phyloP scores from a whole-genome alignment of 1,284 basidiomycete genomes.

The Termitomyces sp. region DNA sequence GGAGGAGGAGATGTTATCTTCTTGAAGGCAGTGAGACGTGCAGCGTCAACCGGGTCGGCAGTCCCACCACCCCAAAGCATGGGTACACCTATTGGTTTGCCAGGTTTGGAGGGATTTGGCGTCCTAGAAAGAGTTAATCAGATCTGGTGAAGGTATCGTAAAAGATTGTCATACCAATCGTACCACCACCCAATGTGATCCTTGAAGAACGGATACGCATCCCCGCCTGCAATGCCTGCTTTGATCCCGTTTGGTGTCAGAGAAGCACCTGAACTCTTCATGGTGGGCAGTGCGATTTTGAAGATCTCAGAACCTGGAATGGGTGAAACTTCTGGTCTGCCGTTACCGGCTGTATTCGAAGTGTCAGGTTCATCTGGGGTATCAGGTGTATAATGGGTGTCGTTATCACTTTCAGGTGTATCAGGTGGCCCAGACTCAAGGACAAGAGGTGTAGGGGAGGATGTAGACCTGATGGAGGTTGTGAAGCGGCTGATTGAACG shows the following conservation, averaged over 20 bases:
- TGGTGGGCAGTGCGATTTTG: not conserved
- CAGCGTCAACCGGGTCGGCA: conserved; percentile 32
- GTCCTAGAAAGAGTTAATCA: conserved; percentile 23
- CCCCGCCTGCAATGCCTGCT: conserved; percentile 39
- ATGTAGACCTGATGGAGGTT: conserved; percentile 1
- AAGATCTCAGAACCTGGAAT: not conserved
- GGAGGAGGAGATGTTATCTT: conserved; percentile 27
- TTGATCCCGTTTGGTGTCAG: conserved; percentile 37
- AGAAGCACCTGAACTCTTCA: conserved; percentile 6
- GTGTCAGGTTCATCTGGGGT: not conserved
- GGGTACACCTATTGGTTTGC: conserved; percentile 34
- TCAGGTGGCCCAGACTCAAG: not conserved
- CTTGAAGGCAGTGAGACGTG: conserved; percentile 32
- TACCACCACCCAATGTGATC: conserved; percentile 43
- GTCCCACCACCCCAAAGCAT: conserved; percentile 42
- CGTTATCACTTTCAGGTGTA: not conserved
- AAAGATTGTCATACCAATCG: conserved; percentile 31
- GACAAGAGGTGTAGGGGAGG: not conserved
- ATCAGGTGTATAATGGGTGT: not conserved
- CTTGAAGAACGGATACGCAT: conserved; percentile 32
- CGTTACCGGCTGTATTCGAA: not conserved
- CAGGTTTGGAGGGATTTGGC: conserved; percentile 33
- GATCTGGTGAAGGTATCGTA: not conserved
- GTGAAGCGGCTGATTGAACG: conserved; percentile 2
- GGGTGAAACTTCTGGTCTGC: not conserved